A percentile compares a stretch with the other conserved stretches of the same genome.
phyloP scores from a whole-genome alignment of 805 yeast genomes.

The Candida nonsorbophila region DNA sequence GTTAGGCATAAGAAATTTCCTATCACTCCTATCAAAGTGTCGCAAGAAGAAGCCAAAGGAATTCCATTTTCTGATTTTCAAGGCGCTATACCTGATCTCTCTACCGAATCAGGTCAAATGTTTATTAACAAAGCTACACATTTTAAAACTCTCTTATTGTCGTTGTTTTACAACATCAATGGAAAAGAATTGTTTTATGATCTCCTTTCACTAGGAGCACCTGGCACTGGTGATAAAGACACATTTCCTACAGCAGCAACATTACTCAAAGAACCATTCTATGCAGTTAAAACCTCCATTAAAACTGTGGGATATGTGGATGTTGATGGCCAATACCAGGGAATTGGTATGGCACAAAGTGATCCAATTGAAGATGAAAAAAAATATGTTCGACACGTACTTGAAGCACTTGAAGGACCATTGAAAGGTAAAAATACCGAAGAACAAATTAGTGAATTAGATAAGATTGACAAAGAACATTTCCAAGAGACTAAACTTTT shows the following conservation, averaged over 20 bases:
- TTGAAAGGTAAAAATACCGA: slow-evolving; percentile 5
- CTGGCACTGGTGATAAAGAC: slow-evolving; percentile 35
- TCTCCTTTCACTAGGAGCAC: slow-evolving; percentile 51
- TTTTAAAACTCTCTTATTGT: slow-evolving; percentile 49
- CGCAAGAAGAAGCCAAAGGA: slow-evolving; percentile 7
- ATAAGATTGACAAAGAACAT: slow-evolving; percentile 11
- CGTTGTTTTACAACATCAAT: slow-evolving; percentile 60
- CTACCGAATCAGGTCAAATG: slow-evolving; percentile 68
- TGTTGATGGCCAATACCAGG: slow-evolving; percentile 19
- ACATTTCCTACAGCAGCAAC: slow-evolving; percentile 31
- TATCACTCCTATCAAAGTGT: slow-evolving; percentile 9
- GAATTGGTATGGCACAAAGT: slow-evolving; percentile 33
- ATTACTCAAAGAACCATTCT: slow-evolving; percentile 28
- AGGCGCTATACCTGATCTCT: slow-evolving; percentile 64
- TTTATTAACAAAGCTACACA: slow-evolving; percentile 55
- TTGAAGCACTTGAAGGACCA: slow-evolving; percentile 3
- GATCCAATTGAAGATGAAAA: slow-evolving; percentile 20
- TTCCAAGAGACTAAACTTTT: slow-evolving; percentile 18
- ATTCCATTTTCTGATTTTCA: slow-evolving; percentile 58
- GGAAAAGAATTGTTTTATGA: slow-evolving; percentile 60
- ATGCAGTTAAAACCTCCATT: slow-evolving; percentile 37
- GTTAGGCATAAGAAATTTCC: slow-evolving; percentile 23
- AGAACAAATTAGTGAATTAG: slow-evolving; percentile 19
- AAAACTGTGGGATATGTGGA: slow-evolving; percentile 26
- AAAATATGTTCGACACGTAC: slow-evolving; percentile 7